Evolutionary conservation across 2,329 filamentous ascomycete species (phyloP).

Genomic region (Ophiostoma tasmaniense): DNA sequence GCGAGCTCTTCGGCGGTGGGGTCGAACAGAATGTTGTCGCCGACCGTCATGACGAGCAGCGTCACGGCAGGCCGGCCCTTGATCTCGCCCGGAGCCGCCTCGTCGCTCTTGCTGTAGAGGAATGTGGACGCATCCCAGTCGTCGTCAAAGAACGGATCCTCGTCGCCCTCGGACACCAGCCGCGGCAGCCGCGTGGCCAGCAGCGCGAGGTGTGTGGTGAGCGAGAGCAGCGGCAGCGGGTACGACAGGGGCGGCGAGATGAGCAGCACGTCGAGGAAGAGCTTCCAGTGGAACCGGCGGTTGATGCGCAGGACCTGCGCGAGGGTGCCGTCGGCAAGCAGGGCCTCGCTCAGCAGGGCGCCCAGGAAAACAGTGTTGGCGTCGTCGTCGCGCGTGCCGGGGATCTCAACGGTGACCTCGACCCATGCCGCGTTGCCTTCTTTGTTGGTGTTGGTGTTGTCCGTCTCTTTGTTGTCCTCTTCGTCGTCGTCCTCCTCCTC

Average conservation of each 20-base stretch:
- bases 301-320: conserved; percentile 77
- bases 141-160: conserved; percentile 96
- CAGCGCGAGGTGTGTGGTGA: conserved; percentile 89
- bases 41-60: conserved; percentile 78
- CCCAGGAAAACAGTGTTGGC: conserved; percentile 77
- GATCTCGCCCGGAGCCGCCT: neutral
- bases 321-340: conserved; percentile 65
- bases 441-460: conserved; percentile 18
- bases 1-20: conserved; percentile 84
- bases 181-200: conserved; percentile 77
- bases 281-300: conserved; percentile 85
- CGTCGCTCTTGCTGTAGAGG: conserved; percentile 54
- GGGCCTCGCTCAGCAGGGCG: conserved; percentile 79
- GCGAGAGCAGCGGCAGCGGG: conserved; percentile 81
- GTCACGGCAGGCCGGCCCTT: conserved; percentile 67
- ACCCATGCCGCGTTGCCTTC: conserved; percentile 52
- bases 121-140: conserved; percentile 83
- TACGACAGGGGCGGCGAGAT: conserved; percentile 91
- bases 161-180: conserved; percentile 80
- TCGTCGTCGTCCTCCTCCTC: conserved; percentile 21
- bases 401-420: conserved; percentile 85
- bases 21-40: conserved; percentile 87
- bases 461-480: conserved; percentile 1
- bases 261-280: conserved; percentile 89
- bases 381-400: conserved; percentile 85